Evolutionary conservation across 352 stramenopile species (phyloP).

Genomic region (Pythium folliculosum): DNA sequence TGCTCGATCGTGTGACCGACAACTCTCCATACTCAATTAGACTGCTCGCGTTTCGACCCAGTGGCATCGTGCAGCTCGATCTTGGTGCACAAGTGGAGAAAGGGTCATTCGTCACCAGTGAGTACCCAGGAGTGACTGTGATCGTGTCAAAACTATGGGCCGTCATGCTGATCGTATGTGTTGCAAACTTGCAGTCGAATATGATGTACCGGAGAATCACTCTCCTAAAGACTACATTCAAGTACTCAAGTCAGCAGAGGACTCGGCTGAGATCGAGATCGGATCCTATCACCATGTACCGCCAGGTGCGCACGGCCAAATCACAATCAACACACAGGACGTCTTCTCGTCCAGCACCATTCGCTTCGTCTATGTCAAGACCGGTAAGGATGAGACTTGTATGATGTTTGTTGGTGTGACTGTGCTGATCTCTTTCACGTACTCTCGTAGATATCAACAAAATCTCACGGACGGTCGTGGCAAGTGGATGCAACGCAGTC

Average conservation of each 20-base stretch:
- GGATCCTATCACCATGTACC: conserved; percentile 80
- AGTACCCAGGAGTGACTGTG: conserved; percentile 9
- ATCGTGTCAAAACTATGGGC: background rate
- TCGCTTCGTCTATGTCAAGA: conserved; percentile 87
- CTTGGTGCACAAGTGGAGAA: conserved; percentile 86
- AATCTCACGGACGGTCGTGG: conserved; percentile 79
- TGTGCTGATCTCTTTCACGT: background rate
- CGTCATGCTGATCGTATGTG: background rate
- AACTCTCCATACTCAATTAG: conserved; percentile 71
- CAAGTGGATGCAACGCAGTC: conserved; percentile 83
- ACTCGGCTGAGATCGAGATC: conserved; percentile 72
- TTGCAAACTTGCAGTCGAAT: conserved; percentile 55
- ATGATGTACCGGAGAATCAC: conserved; percentile 77
- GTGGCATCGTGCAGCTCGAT: conserved; percentile 81
- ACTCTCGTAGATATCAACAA: conserved; percentile 73
- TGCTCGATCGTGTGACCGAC: conserved; percentile 65
- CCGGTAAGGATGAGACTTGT: conserved; percentile 33
- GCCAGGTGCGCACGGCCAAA: conserved; percentile 55
- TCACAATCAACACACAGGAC: conserved; percentile 79
- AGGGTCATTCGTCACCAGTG: conserved; percentile 79
- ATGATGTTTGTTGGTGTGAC: background rate
- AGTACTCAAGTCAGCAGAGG: conserved; percentile 74
- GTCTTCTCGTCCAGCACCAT: conserved; percentile 66
- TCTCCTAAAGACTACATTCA: conserved; percentile 88
- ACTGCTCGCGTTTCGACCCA: conserved; percentile 76